Percentiles rank a stretch among this genome's conserved stretches.
Conservation (phyloP, 1,284 basidiomycete species). For the Porogramme epimiltina region DNA sequence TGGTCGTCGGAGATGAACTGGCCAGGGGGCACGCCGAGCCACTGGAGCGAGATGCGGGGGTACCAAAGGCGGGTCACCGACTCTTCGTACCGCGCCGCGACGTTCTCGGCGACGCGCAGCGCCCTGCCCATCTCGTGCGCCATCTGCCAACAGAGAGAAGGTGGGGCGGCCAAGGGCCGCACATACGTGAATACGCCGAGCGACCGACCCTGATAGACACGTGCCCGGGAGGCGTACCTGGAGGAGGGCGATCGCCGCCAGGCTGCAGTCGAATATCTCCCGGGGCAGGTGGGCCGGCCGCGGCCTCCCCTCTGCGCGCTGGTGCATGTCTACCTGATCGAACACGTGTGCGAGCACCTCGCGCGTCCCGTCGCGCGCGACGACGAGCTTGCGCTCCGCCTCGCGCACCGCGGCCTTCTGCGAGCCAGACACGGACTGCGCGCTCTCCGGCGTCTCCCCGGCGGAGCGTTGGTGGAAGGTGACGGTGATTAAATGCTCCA, state of each 20-base stretch:
- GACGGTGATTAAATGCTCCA: slow-evolving; percentile 36
- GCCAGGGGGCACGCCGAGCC: slow-evolving; percentile 49
- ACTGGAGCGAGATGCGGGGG: slow-evolving; percentile 45
- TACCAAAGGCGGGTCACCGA: slow-evolving; percentile 44
- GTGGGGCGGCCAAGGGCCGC: too few relatives aligned
- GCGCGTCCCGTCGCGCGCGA: slow-evolving; percentile 35
- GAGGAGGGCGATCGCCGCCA: slow-evolving; percentile 46
- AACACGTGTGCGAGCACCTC: slow-evolving; percentile 37
- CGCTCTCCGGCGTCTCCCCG: slow-evolving; percentile 6
- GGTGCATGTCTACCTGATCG: slow-evolving; percentile 34
- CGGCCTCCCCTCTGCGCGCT: slow-evolving; percentile 24
- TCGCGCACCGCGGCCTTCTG: slow-evolving; percentile 32
- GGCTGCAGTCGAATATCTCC: slow-evolving; percentile 39
- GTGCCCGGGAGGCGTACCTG: slow-evolving; percentile 35
- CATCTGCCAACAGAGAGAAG: slow-evolving; percentile 38
- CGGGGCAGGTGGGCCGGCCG: slow-evolving; percentile 30
- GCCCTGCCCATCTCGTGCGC: slow-evolving; percentile 43
- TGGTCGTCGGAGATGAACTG: slow-evolving; percentile 42
- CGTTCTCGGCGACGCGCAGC: slow-evolving; percentile 37
- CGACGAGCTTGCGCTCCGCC: slow-evolving; percentile 32
- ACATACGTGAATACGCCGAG: not conserved
- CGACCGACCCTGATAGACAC: not conserved
- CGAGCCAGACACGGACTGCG: slow-evolving; percentile 21
- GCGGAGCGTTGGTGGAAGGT: slow-evolving; percentile 35
- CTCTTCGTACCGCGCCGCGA: slow-evolving; percentile 37